Percentiles rank a stretch among this genome's conserved stretches.
These are phyloP conservation scores for Chaetomium sp. DNA, from an alignment of 2,329 filamentous ascomycete genomes.

Conservation along the genomic window DNA sequence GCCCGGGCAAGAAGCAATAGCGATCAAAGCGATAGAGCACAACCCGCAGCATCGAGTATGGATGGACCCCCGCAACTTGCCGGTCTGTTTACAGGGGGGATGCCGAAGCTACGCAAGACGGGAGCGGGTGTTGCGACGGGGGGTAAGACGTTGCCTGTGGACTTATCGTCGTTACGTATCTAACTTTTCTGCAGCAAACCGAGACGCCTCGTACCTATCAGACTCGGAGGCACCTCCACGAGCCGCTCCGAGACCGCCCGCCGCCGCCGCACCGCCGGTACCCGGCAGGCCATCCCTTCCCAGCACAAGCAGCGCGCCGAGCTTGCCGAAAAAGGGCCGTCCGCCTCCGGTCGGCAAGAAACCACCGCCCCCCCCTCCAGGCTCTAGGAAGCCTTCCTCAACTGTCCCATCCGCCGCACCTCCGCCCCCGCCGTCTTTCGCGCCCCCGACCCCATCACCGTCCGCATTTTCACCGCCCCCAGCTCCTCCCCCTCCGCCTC, in stretches of 20 bases:
- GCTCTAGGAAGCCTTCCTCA: conserved; percentile 59
- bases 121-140: conserved; percentile 79
- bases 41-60: conserved; percentile 46
- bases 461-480: conserved; percentile 28
- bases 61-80: conserved; percentile 76
- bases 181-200: conserved; percentile 53
- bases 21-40: conserved; percentile 62
- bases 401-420: conserved; percentile 42
- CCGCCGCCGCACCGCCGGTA: conserved; percentile 59
- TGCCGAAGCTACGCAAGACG: conserved; percentile 90
- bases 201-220: conserved; percentile 73
- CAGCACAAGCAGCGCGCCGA: conserved; percentile 50
- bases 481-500: conserved; percentile 50
- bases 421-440: conserved; percentile 44
- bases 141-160: conserved; percentile 44
- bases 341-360: conserved; percentile 81
- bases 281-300: conserved; percentile 57
- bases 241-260: conserved; percentile 59
- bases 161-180: conserved; percentile 1
- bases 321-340: conserved; percentile 58
- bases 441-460: conserved; percentile 36
- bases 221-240: conserved; percentile 68
- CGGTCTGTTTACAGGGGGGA: conserved; percentile 88
- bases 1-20: conserved; percentile 78
- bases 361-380: conserved; percentile 64